phyloP scores from a whole-genome alignment of 768 basidiomycete genomes.

The Termitomyces sp. region DNA sequence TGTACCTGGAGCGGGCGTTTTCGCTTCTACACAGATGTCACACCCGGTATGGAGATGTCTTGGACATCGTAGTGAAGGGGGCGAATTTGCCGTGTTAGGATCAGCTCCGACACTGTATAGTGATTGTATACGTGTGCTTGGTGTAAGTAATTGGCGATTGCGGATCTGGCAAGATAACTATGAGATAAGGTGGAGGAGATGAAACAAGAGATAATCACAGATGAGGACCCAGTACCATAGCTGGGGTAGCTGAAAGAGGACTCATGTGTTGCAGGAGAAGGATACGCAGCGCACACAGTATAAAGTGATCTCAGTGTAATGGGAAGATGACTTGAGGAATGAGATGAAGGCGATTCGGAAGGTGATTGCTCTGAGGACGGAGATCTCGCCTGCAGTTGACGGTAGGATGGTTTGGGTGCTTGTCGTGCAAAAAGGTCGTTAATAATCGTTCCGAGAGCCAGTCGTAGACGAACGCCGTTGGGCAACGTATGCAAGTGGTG shows the following conservation, averaged over 20 bases:
- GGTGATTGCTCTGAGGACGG: constrained; percentile 22
- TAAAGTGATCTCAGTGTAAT: constrained; percentile 23
- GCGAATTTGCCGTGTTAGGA: constrained; percentile 58
- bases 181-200: constrained; percentile 4
- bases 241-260: constrained; percentile 19
- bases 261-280: constrained; percentile 14
- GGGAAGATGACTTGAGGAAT: constrained; percentile 18
- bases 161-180: constrained; percentile 7
- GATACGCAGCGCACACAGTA: constrained; percentile 17
- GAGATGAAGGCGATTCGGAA: constrained; percentile 21
- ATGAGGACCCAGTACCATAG: constrained; percentile 6
- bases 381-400: constrained; percentile 26
- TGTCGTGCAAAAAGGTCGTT: constrained; percentile 81
- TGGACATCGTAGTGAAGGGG: constrained; percentile 64
- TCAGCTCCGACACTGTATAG: constrained; percentile 64
- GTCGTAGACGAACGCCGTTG: constrained; percentile 75
- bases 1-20: constrained; percentile 27
- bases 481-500: constrained; percentile 62
- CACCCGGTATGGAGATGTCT: constrained; percentile 73
- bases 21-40: constrained; percentile 74
- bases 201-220: constrained; percentile 12
- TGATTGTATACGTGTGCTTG: constrained; percentile 39
- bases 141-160: constrained; percentile 19
- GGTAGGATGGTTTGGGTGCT: constrained; percentile 49
- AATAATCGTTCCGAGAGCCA: constrained; percentile 72